These are phyloP conservation scores for Suillus sp. DNA, from an alignment of 768 basidiomycete genomes.

Conservation along the genomic window DNA sequence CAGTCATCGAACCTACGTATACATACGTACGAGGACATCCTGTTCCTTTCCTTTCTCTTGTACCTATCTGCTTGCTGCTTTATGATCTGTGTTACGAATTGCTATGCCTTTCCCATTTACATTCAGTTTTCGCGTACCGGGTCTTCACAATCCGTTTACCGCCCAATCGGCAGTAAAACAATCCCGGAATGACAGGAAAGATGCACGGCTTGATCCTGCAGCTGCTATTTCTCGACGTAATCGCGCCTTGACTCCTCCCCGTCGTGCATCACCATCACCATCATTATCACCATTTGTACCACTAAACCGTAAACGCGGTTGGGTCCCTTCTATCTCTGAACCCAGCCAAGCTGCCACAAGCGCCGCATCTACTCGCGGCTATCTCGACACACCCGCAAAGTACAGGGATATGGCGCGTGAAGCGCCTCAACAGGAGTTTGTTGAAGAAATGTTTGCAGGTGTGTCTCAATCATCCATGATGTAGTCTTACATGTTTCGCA, in stretches of 20 bases:
- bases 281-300: slow-evolving; percentile 39
- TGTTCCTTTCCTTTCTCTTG: slow-evolving; percentile 2
- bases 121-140: slow-evolving; percentile 67
- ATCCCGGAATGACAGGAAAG: slow-evolving; percentile 30
- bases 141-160: slow-evolving; percentile 67
- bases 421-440: slow-evolving; percentile 38
- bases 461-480: slow-evolving; percentile 27
- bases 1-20: background rate
- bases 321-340: slow-evolving; percentile 66
- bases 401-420: slow-evolving; percentile 45
- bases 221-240: slow-evolving; percentile 24
- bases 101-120: slow-evolving; percentile 68
- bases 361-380: slow-evolving; percentile 58
- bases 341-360: slow-evolving; percentile 55
- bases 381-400: slow-evolving; percentile 70
- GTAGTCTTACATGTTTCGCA: slow-evolving; percentile 22
- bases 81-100: slow-evolving; percentile 30
- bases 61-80: slow-evolving; percentile 13
- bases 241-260: slow-evolving; percentile 21
- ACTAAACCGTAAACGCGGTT: slow-evolving; percentile 64
- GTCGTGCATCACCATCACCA: slow-evolving; percentile 26
- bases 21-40: background rate
- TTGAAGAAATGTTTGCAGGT: slow-evolving; percentile 51
- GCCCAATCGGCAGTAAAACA: slow-evolving; percentile 23
- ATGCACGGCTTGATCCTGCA: slow-evolving; percentile 14